phyloP scores from a whole-genome alignment of 768 basidiomycete genomes.

The Mycena polygramma region DNA sequence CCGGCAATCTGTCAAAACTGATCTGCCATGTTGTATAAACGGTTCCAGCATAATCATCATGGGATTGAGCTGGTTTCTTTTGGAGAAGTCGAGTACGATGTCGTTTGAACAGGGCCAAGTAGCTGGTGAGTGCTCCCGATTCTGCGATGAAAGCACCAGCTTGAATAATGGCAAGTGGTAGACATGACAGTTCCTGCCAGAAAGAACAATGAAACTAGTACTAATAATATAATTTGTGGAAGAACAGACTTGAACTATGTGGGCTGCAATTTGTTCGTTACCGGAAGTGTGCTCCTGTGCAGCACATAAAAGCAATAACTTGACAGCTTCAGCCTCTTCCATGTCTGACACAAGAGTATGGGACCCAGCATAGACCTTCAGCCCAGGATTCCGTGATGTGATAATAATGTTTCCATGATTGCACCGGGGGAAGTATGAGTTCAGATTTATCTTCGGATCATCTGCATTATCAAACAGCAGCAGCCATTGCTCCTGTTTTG shows the following conservation, averaged over 20 bases:
- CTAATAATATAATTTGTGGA: no score
- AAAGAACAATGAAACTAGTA: no score
- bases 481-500: not conserved
- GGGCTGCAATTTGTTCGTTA: not conserved
- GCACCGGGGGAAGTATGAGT: not conserved
- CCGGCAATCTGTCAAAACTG: not conserved
- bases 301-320: slow-evolving; percentile 7
- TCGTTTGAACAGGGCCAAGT: not conserved
- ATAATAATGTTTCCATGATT: slow-evolving; percentile 15
- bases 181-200: slow-evolving; percentile 2
- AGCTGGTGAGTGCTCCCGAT: not conserved
- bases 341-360: not conserved
- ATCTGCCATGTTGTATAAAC: slow-evolving; percentile 5
- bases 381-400: slow-evolving; percentile 11
- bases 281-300: slow-evolving; percentile 1
- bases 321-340: slow-evolving; percentile 3
- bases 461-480: slow-evolving; percentile 7
- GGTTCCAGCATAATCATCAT: not conserved
- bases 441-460: slow-evolving; percentile 11
- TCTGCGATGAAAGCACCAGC: slow-evolving; percentile 6
- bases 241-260: not conserved
- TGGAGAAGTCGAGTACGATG: not conserved
- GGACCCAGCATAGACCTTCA: slow-evolving; percentile 7
- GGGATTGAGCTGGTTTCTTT: not conserved
- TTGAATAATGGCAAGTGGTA: slow-evolving; percentile 3